phyloP scores from a whole-genome alignment of 208 protist genomes.

The Acanthamoeba quina region DNA sequence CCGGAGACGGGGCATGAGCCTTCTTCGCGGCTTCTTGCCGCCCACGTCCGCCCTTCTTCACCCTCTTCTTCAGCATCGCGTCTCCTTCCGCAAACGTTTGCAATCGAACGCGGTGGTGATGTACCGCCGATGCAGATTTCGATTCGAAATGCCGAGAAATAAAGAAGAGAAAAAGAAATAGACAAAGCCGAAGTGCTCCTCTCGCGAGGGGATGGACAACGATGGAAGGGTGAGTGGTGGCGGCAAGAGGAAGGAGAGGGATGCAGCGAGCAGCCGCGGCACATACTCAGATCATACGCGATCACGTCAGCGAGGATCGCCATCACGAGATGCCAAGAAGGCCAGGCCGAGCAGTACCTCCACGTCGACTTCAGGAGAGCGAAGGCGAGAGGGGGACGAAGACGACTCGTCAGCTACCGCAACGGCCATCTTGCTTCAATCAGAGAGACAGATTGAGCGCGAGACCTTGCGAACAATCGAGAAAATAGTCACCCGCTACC shows the following conservation, averaged over 20 bases:
- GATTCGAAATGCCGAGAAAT: neutral
- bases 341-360: neutral
- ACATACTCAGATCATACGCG: too few species aligned
- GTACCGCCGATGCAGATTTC: neutral
- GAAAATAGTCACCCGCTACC: neutral
- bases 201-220: neutral
- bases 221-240: too few species aligned
- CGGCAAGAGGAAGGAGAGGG: neutral
- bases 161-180: neutral
- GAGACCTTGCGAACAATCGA: neutral
- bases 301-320: neutral
- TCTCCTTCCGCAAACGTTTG: neutral
- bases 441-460: neutral
- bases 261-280: neutral
- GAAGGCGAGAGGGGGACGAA: neutral
- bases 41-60: neutral
- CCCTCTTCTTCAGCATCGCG: constrained; percentile 26
- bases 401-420: neutral
- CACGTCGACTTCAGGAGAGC: neutral
- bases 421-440: neutral
- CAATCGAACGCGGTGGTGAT: neutral
- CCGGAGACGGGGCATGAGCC: neutral
- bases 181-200: neutral
- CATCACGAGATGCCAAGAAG: neutral
- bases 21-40: neutral